Evolutionary conservation across 1,284 basidiomycete species (phyloP).

Genomic region (Tilletia horrida): DNA sequence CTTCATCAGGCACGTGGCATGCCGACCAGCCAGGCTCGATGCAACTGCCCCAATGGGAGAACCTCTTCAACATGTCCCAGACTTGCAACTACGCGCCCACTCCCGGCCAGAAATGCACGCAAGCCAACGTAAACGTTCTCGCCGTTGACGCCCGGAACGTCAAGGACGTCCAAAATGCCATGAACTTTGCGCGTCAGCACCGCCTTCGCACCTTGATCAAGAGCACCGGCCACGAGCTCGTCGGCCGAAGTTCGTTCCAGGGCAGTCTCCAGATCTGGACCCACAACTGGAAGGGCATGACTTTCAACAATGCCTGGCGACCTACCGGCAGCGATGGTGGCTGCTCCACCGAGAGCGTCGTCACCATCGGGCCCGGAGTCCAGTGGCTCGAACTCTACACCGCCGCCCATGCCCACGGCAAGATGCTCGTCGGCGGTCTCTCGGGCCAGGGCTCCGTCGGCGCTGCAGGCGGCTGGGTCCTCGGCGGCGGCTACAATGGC

Average conservation of each 20-base stretch:
- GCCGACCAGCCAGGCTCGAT: constrained; percentile 16
- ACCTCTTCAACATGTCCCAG: neutral
- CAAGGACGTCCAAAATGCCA: neutral
- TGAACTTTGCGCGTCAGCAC: neutral
- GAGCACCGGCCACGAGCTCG: constrained; percentile 11
- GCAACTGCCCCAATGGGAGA: constrained; percentile 16
- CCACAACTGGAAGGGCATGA: constrained; percentile 15
- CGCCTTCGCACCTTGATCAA: constrained; percentile 8
- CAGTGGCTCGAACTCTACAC: constrained; percentile 17
- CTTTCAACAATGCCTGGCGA: constrained; percentile 3
- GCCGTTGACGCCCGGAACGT: constrained; percentile 12
- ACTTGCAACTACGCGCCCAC: constrained; percentile 11
- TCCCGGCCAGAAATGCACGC: neutral
- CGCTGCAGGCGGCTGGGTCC: constrained; percentile 14
- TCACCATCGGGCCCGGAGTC: constrained; percentile 6
- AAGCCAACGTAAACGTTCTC: constrained; percentile 12
- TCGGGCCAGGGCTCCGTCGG: constrained; percentile 7
- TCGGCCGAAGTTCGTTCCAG: neutral
- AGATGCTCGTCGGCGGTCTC: constrained; percentile 15
- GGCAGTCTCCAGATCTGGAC: constrained; percentile 16
- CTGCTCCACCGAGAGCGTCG: neutral
- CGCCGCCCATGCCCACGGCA: constrained; percentile 2
- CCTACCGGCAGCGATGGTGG: neutral
- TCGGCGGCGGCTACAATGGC: constrained; percentile 15
- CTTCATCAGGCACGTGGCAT: neutral